Base-by-base conservation (phyloP, 1,284 basidiomycete species). In the Sanghuangporus weigelae region DNA sequence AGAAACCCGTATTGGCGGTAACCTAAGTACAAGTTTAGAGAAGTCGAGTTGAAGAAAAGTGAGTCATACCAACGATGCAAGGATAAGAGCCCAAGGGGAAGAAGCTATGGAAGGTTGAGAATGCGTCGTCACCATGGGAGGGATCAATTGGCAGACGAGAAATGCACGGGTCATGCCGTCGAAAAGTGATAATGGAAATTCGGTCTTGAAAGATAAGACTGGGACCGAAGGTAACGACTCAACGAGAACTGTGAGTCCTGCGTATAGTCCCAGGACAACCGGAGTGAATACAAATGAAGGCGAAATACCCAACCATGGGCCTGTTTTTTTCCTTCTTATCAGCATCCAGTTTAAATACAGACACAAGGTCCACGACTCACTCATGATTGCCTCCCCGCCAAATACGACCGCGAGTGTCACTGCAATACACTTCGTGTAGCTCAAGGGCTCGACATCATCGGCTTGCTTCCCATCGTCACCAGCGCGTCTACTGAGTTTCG, bases 271-370 rank as follows among this genome's bases (percentile, higher is more conserved):
- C 0, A 87, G 86, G 3, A 82, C 77, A 2, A 80, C 75, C 3
- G 85, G 85, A 1, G 87, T 89, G 31, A 84, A 66, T 80, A 91
- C 82, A 73, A 91, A 92, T 10, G 89, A 90, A 1, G 87, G 82
- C 3, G 85, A 79, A 19, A 83, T 68, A 7, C 85, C 82, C 59
- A 92, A 76, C 51, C 85, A 79, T 21, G 90, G 85, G 16, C 79
- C 90, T 91, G 67, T 19, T 48, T 2, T 38, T 23, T 19, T 48
- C 1, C 26, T 23, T 23, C 31, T 23, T 40, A 38, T 50, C 26
- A n/a, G 44, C 59, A 42, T 50, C 48, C 10, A 49, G 60, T 31
- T 51, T 55, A 60, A 23, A 58, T 60, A 6, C 12, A 23, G 42
- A 64, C 54, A 57, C 54, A 44, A 64, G 55, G 19, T 36, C 57